Evolutionary conservation across 352 stramenopile genomes (phyloP).

Genomic region (Phytophthora niederhauseri): DNA sequence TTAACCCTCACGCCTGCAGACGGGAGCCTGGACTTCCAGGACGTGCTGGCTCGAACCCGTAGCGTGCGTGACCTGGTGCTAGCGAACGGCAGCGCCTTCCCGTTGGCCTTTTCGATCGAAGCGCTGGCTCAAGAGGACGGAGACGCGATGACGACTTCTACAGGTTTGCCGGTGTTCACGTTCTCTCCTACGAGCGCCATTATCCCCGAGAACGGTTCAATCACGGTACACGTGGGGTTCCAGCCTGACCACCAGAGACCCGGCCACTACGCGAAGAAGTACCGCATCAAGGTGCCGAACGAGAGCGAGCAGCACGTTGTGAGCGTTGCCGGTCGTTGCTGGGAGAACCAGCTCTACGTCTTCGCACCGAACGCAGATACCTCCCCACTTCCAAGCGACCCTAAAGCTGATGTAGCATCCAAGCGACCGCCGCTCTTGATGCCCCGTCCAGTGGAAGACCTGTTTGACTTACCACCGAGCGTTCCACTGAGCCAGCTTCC

Average conservation of each 20-base stretch:
- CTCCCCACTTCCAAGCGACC: neutral
- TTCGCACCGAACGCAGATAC: constrained; percentile 35
- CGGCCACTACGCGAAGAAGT: constrained; percentile 60
- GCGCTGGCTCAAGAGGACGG: constrained; percentile 1
- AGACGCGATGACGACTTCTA: constrained; percentile 15
- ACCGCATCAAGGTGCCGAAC: constrained; percentile 75
- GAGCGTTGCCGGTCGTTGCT: constrained; percentile 61
- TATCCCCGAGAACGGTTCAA: constrained; percentile 62
- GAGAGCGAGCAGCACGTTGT: constrained; percentile 72
- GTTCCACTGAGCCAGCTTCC: constrained; percentile 44
- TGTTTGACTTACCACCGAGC: constrained; percentile 69
- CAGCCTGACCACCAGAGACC: constrained; percentile 59
- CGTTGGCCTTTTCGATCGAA: constrained; percentile 59
- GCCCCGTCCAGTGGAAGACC: constrained; percentile 54
- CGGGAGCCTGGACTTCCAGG: constrained; percentile 67
- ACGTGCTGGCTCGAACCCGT: constrained; percentile 65
- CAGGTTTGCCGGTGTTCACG: constrained; percentile 55
- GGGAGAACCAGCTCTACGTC: constrained; percentile 83
- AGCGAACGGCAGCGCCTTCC: constrained; percentile 70
- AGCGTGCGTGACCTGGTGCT: constrained; percentile 55
- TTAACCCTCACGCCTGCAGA: constrained; percentile 68
- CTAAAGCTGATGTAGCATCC: neutral
- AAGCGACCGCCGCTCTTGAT: constrained; percentile 21
- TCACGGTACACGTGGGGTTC: constrained; percentile 72
- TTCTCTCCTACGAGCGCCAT: constrained; percentile 64